Base-by-base conservation (phyloP, 805 yeast genomes). In the Myxozyma nipponensis region DNA sequence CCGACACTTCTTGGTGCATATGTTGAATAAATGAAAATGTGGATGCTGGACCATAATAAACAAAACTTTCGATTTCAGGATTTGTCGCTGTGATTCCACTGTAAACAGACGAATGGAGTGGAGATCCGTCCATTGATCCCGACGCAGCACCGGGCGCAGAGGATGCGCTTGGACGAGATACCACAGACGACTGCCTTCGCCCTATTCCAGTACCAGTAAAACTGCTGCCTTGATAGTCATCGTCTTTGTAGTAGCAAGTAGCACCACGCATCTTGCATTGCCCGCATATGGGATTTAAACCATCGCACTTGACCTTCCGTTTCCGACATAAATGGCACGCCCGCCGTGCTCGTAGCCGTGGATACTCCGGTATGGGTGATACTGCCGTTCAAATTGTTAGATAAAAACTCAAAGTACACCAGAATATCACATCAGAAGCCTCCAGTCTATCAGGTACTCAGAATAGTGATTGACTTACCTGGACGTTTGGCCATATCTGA, bases 301-400 rank as follows among this genome's bases (percentile, higher is more conserved):
- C 58, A 46, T 54, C 57, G 46, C 58, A 54, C 23, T 54, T 54
- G 25, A 54, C 58, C 40, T 54, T 54, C n/a, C 58, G 41, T 13
- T 50, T 52, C 10, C 58, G 49, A 37, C 58, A 54, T 13, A 54
- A 46, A 19, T 49, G 57, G 32, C 58, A 54, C 19, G 58, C 58
- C n/a, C 56, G 47, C 15, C 58, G 42, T 7, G 57, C 50, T 24
- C 58, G 46, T 23, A 54, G 46, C 10, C 58, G 58, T 3, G 57
- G 58, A 40, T 52, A 54, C 37, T 54, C 58, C 3, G 58, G 58
- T 23, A 54, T 54, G 3, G 58, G 58, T 23, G 58, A 54, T 19
- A 46, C 58, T 52, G 35, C 10, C 15, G 13, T 28, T 7, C 13
- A 13, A 28, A 28, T 13, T n/a, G n/a, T n/a, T 9, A 28, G 13